Percentiles rank a stretch among this genome's conserved stretches.
Evolutionary conservation across 257 asterid genomes (phyloP).

Genomic region (Cordia subcordata): DNA sequence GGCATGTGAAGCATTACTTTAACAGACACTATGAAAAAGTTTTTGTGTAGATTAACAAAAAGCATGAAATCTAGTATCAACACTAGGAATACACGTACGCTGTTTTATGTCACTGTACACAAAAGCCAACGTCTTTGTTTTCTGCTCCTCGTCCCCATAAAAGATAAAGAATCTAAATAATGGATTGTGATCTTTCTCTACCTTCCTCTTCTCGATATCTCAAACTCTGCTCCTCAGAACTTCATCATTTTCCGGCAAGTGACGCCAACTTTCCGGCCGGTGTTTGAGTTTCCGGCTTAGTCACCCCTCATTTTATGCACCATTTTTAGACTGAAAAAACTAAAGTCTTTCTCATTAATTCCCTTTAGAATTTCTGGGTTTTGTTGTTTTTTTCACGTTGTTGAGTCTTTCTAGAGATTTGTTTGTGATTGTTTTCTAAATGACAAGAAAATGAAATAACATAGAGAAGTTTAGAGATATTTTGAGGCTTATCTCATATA

Average conservation of each 20-base stretch:
- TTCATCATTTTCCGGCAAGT: conserved; percentile 32
- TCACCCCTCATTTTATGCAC: conserved; percentile 11
- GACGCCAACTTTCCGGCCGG: conserved; percentile 28
- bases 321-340: conserved; percentile 8
- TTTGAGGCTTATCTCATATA: no score
- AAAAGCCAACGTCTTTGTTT: conserved; percentile 24
- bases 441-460: neutral
- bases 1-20: neutral
- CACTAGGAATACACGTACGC: conserved; percentile 18
- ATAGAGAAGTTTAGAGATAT: no score
- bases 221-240: conserved; percentile 29
- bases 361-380: conserved; percentile 11
- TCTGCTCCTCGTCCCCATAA: conserved; percentile 37
- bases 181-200: conserved; percentile 34
- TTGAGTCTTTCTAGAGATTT: neutral
- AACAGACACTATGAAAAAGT: neutral
- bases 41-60: neutral
- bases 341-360: conserved; percentile 23
- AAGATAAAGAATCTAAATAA: conserved; percentile 21
- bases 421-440: conserved; percentile 5
- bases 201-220: conserved; percentile 25
- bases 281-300: conserved; percentile 19
- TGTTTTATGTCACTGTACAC: conserved; percentile 15
- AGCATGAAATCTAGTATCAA: conserved; percentile 3
- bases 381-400: conserved; percentile 1